Evolutionary conservation across 2,329 filamentous ascomycete species (phyloP).

Genomic region (Tolypocladium paradoxum): DNA sequence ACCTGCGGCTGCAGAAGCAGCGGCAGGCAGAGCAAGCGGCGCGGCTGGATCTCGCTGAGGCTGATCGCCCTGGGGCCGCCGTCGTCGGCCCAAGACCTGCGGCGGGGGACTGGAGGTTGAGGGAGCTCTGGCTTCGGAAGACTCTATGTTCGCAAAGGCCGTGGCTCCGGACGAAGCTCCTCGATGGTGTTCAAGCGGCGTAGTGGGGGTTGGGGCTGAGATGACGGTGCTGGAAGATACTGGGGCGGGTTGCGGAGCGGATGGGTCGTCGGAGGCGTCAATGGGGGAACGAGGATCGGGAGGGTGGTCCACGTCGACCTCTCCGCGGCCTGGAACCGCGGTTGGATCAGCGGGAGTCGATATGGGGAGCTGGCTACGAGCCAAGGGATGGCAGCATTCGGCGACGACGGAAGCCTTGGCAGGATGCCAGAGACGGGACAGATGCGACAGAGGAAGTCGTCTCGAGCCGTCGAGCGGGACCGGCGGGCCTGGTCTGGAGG

Average conservation of each 20-base stretch:
- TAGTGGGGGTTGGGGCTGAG: constrained; percentile 26
- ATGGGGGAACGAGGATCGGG: constrained; percentile 22
- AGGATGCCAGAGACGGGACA: constrained; percentile 1
- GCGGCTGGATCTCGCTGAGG: constrained; percentile 18
- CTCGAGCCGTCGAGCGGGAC: neutral
- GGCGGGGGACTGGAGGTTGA: constrained; percentile 15
- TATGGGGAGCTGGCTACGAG: constrained; percentile 12
- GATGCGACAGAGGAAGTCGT: constrained; percentile 1
- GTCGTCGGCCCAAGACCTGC: constrained; percentile 44
- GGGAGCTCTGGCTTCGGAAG: constrained; percentile 19
- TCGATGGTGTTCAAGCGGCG: constrained; percentile 12
- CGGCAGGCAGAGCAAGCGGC: constrained; percentile 11
- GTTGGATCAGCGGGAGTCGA: constrained; percentile 10
- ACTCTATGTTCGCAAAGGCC: constrained; percentile 29
- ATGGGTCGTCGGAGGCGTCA: constrained; percentile 51
- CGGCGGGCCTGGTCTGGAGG: neutral
- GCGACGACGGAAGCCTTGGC: neutral
- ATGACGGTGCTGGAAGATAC: constrained; percentile 34
- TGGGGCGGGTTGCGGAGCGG: constrained; percentile 42
- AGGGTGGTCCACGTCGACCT: constrained; percentile 30
- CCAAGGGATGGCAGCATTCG: constrained; percentile 10
- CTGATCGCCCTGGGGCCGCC: constrained; percentile 33
- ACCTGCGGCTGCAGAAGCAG: constrained; percentile 5
- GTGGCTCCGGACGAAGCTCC: constrained; percentile 14
- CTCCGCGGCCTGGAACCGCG: constrained; percentile 29